A percentile compares a stretch with the other conserved stretches of the same genome.
These are phyloP conservation scores for Spathaspora sp. DNA, from an alignment of 1,139 yeast genomes.

Conservation along the genomic window DNA sequence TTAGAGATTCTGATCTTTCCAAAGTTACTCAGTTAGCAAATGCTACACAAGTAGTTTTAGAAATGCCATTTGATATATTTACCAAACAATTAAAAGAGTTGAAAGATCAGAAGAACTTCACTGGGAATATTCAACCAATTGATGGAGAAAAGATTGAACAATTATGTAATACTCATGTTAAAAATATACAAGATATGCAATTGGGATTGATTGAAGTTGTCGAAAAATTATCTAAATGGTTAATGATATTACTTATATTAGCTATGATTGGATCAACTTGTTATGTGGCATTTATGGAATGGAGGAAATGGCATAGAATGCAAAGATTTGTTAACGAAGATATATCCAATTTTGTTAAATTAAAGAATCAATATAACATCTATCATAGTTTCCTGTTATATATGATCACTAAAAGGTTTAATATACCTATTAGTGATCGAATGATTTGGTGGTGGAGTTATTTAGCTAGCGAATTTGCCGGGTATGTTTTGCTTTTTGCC, in stretches of 20 bases:
- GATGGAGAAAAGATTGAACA: slow-evolving; percentile 10
- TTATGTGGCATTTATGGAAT: slow-evolving; percentile 9
- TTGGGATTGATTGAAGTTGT: slow-evolving; percentile 10
- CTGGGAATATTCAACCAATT: slow-evolving; percentile 5
- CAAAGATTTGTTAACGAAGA: slow-evolving; percentile 11
- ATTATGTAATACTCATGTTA: slow-evolving; percentile 10
- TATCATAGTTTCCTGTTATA: slow-evolving; percentile 11
- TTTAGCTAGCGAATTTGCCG: slow-evolving; percentile 46
- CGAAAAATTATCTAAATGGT: slow-evolving; percentile 8
- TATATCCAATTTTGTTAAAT: slow-evolving; percentile 5
- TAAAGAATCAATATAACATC: slow-evolving; percentile 13
- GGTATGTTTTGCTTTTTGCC: slow-evolving; percentile 45
- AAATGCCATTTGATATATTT: slow-evolving; percentile 21
- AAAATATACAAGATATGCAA: slow-evolving; percentile 8
- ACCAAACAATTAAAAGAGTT: slow-evolving; percentile 16
- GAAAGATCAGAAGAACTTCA: slow-evolving; percentile 3
- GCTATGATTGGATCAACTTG: slow-evolving; percentile 8
- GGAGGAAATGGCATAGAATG: slow-evolving; percentile 11
- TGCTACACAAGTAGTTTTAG: slow-evolving; percentile 23
- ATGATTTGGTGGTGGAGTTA: slow-evolving; percentile 50
- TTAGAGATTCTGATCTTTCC: slow-evolving; percentile 50
- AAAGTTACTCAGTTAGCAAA: slow-evolving; percentile 51
- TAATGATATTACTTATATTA: slow-evolving; percentile 10
- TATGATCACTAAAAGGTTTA: slow-evolving; percentile 10
- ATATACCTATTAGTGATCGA: slow-evolving; percentile 6